These are phyloP conservation scores for Chytriomyces confervae DNA, from an alignment of 192 early-diverging fungal species.

Conservation along the genomic window DNA sequence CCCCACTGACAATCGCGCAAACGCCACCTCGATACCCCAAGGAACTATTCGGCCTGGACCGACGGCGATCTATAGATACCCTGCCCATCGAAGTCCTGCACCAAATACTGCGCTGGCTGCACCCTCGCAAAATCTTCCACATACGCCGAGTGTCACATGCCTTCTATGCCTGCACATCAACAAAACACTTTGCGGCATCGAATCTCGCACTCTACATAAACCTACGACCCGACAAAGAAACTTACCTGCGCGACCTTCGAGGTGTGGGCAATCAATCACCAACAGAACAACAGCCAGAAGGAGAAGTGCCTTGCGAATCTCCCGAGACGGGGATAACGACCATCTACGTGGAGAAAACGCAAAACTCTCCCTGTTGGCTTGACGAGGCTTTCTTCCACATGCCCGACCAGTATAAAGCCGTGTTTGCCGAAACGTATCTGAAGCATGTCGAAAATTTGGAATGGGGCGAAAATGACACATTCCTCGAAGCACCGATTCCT, in stretches of 20 bases:
- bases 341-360: too few relatives aligned
- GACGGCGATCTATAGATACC: not conserved
- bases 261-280: not conserved
- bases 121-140: not conserved
- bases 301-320: not conserved
- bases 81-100: conserved; percentile 16
- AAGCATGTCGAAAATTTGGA: conserved; percentile 3
- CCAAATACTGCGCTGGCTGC: conserved; percentile 29
- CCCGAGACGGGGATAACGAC: not conserved
- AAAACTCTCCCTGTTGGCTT: not conserved
- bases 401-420: conserved; percentile 6
- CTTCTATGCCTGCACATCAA: not conserved
- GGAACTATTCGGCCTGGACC: too few relatives aligned
- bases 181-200: conserved; percentile 2
- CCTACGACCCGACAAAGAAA: not conserved
- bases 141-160: not conserved
- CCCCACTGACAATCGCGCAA: too few relatives aligned
- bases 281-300: not conserved
- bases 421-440: conserved; percentile 1
- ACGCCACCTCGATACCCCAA: too few relatives aligned
- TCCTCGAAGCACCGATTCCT: conserved; percentile 6
- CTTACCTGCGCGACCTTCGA: not conserved
- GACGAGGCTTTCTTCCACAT: conserved; percentile 19
- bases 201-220: conserved; percentile 8
- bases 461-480: conserved; percentile 23